Evolutionary conservation across 306 rosid species (phyloP), one percentile per base, ranked within the genome.

Genomic region (Fagus sylvatica): DNA sequence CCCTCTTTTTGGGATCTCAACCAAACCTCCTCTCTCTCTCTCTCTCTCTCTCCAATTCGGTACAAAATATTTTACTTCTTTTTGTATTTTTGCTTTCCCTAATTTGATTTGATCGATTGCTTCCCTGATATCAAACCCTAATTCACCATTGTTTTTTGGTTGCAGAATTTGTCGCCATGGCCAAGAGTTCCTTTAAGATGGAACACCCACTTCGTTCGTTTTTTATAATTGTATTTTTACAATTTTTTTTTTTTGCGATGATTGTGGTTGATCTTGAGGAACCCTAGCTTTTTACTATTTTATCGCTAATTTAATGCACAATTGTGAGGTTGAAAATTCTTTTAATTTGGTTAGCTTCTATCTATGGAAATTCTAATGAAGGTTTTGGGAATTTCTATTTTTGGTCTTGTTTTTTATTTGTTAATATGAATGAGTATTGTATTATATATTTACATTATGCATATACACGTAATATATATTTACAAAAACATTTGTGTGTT

Each of bases 181-280:
- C 82, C 10, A 85, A 80, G 37, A 78, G 73, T 57, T 74, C 84
- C 36, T 88, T 80, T 60, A 85, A 83, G 82, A 62, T 78, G 82
- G 89, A 80, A 34, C 85, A 72, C 81, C 84, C 89, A 34, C 82
- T 88, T 36, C 86, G 91, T 88, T 83, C 61, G 89, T 66, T 33
- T 69, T 65, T 40, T 67, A 61, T 40, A 42, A 15, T 71, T 3
- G n/a, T 17, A 1, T 0, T 53, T 6, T 53, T 8, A 4, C 2
- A 12, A 5, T 66, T 37, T 66, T 3, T 65, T 17, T 19, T 62
- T 0, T 72, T 55, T 4, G 2, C 2, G 8, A 69, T 8, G 17
- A 19, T 60, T 39, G 69, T 4, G 67, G 37, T 74, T 53, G 64
- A 16, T 56, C 11, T 56, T 5, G 64, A 22, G 28, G 64, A 46